Base-by-base conservation (phyloP, 179 eudicot genomes). In the Vitellaria paradoxa region DNA sequence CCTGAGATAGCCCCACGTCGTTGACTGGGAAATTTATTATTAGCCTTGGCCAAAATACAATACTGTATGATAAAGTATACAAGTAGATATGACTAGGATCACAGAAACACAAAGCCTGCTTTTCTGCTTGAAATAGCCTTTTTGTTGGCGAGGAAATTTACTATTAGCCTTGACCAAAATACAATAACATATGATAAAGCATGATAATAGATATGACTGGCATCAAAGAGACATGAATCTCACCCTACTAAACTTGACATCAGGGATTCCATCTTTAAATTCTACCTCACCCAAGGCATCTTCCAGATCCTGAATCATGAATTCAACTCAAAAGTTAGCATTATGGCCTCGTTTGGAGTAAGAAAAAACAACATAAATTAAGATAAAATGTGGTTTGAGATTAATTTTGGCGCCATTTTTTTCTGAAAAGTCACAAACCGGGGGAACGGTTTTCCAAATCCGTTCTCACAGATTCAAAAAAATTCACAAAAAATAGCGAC, bases 211-310 rank as follows among this genome's bases (percentile, higher is more conserved):
- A 50, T 8, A 52, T 4, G 3, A 18, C 40, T 79, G 23, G 30
- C 60, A 63, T n/a, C 40, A 60, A 6, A 61, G 59, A 66, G 40
- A 47, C 60, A 70, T 59, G 20, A 21, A 68, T 66, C 83, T 84
- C 83, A 93, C 99, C 94, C 90, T 85, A 81, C 99, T 96, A 79
- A 96, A 96, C 87, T 93, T 93, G 79, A 93, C 88, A 84, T 96
- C 93, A 68, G 97, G 99, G 47, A 96, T 89, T 81, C 97, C 98
- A 74, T 89, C 87, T 77, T 81, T 89, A 62, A 84, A 84, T 76
- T 91, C 87, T 66, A 96, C 90, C 80, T 87, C 96, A 46, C 93
- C 98, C 76, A 96, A 80, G 76, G 92, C 84, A 79, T 87, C 88
- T 82, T 96, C 98, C 84, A 96, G 83, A 79, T 96, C 99, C 99